Percentiles rank a stretch among this genome's conserved stretches.
phyloP scores from a whole-genome alignment of 2,329 filamentous ascomycete species.

The Scopulariopsis brevicaulis region DNA sequence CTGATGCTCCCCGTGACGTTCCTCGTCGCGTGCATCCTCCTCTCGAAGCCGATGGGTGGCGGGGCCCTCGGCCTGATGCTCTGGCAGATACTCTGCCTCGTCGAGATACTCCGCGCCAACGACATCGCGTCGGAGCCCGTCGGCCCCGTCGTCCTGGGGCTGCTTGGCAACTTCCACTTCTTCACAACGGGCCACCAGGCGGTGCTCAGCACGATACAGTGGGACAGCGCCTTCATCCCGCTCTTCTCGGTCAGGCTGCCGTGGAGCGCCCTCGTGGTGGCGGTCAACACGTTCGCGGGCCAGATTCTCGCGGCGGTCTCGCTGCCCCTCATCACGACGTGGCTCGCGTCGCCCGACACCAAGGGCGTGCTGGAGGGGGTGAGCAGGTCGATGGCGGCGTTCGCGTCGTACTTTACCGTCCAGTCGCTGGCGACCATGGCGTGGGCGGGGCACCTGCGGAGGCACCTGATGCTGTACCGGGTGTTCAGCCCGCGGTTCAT shows the following conservation, averaged over 20 bases:
- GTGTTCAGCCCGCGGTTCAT: constrained; percentile 91
- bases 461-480: constrained; percentile 93
- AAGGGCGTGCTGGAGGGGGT: constrained; percentile 58
- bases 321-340: constrained; percentile 72
- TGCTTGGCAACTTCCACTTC: constrained; percentile 90
- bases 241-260: constrained; percentile 76
- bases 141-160: constrained; percentile 70
- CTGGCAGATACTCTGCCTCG: constrained; percentile 79
- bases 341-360: constrained; percentile 76
- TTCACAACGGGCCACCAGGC: constrained; percentile 98
- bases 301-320: constrained; percentile 74
- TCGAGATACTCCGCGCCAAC: constrained; percentile 52
- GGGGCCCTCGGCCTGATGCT: constrained; percentile 72
- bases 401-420: constrained; percentile 72
- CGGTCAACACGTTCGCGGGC: constrained; percentile 78
- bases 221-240: constrained; percentile 91
- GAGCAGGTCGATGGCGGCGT: constrained; percentile 59
- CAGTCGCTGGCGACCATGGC: constrained; percentile 77
- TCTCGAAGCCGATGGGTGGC: constrained; percentile 91
- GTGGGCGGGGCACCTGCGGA: constrained; percentile 77
- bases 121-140: constrained; percentile 56
- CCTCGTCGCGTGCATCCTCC: constrained; percentile 61
- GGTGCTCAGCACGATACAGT: constrained; percentile 77
- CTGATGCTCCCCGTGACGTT: constrained; percentile 74
- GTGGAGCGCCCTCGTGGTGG: constrained; percentile 72